These are phyloP conservation scores for Talaromyces marneffei DNA, from an alignment of 2,329 filamentous ascomycete species.

Conservation along the genomic window DNA sequence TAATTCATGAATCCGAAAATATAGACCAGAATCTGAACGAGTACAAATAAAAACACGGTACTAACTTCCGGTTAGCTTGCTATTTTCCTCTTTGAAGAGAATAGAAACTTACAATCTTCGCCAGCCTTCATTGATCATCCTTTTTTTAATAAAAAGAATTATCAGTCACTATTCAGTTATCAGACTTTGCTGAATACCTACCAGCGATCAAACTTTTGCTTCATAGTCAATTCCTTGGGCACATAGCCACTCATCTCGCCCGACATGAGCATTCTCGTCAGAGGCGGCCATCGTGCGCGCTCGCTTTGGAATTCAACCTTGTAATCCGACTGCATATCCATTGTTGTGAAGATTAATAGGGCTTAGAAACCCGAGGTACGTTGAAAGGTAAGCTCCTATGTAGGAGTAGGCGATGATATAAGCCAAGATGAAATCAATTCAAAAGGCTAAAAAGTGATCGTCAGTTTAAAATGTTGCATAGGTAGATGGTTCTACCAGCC, in stretches of 20 bases:
- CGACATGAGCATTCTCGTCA: slow-evolving; percentile 76
- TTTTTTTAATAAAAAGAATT: no score
- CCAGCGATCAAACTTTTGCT: slow-evolving; percentile 68
- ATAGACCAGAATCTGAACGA: slow-evolving; percentile 70
- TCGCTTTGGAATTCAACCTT: slow-evolving; percentile 39
- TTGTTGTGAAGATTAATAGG: neutral
- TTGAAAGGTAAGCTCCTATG: neutral
- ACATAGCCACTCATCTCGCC: slow-evolving; percentile 73
- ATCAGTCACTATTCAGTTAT: slow-evolving; percentile 13
- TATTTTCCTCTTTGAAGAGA: neutral
- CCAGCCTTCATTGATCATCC: slow-evolving; percentile 85
- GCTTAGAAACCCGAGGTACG: neutral
- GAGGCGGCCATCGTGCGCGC: slow-evolving; percentile 73
- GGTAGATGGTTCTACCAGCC: neutral
- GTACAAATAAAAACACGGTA: slow-evolving; percentile 69
- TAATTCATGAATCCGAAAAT: slow-evolving; percentile 76
- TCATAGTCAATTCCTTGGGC: slow-evolving; percentile 60
- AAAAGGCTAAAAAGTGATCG: neutral
- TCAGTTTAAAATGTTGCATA: neutral
- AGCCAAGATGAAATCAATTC: neutral
- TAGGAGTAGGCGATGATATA: neutral
- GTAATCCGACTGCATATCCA: slow-evolving; percentile 20
- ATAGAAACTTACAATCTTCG: slow-evolving; percentile 61
- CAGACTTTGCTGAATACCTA: no score
- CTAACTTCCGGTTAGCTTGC: slow-evolving; percentile 35